Evolutionary conservation across 768 basidiomycete genomes (phyloP).

Genomic region (Amanita thiersii): DNA sequence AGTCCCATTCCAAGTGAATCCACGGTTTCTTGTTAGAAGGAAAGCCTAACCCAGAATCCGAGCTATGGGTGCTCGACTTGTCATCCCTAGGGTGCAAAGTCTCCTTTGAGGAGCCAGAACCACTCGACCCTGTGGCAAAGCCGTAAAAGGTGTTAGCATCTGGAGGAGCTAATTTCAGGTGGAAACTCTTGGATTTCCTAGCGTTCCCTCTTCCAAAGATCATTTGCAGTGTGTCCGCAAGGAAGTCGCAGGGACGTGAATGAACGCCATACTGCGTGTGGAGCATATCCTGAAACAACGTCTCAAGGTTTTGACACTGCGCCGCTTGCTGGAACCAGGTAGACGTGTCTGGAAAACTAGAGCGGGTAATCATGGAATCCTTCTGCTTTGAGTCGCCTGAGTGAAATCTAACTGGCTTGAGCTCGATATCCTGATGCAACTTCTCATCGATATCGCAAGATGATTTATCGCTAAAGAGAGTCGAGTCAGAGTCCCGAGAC

Average conservation of each 20-base stretch:
- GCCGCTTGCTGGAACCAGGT: constrained; percentile 30
- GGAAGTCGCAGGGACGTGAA: constrained; percentile 40
- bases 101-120: constrained; percentile 4
- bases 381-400: not conserved
- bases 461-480: not conserved
- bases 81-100: not conserved
- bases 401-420: not conserved
- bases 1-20: not conserved
- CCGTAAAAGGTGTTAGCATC: constrained; percentile 19
- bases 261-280: constrained; percentile 40
- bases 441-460: not conserved
- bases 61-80: constrained; percentile 4
- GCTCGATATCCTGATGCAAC: not conserved
- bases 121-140: not conserved
- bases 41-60: constrained; percentile 7
- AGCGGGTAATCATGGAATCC: not conserved
- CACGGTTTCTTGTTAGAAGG: constrained; percentile 1
- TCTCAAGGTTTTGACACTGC: constrained; percentile 43
- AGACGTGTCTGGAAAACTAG: not conserved
- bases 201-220: constrained; percentile 45
- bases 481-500: constrained; percentile 2
- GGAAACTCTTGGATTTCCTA: constrained; percentile 35
- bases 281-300: constrained; percentile 54
- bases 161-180: constrained; percentile 51
- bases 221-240: constrained; percentile 33